Percentiles rank a stretch among this genome's conserved stretches.
Conservation (phyloP, 2,329 filamentous ascomycete genomes). For the Pseudovirgaria hyperparasitica region DNA sequence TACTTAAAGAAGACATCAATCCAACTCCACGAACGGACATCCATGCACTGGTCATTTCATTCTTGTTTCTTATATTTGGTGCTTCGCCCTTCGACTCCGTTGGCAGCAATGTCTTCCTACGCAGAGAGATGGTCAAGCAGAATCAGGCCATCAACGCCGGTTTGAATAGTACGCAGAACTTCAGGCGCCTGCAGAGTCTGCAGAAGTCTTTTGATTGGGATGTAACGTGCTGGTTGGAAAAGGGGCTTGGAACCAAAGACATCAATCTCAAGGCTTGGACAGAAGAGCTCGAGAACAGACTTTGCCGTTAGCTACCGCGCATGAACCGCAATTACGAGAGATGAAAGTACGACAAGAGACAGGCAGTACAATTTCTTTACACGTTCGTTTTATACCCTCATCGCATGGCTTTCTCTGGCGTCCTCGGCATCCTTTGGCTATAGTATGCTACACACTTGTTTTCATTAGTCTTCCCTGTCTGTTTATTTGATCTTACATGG, state of each 20-base stretch:
- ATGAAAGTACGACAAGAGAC: no score
- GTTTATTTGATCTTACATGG: no score
- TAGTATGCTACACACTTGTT: no score
- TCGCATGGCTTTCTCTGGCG: no score
- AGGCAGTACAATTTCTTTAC: no score
- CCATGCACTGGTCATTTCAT: slow-evolving; percentile 32
- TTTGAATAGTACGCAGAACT: slow-evolving; percentile 15
- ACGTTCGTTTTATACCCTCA: no score
- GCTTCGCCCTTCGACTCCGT: slow-evolving; percentile 28
- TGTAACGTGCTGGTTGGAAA: slow-evolving; percentile 23
- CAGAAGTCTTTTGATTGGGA: slow-evolving; percentile 11
- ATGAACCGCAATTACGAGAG: no score
- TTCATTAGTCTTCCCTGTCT: no score
- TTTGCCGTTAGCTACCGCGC: no score
- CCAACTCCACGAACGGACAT: slow-evolving; percentile 26
- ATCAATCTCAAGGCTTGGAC: no score
- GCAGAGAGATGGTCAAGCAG: slow-evolving; percentile 31
- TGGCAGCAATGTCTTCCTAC: slow-evolving; percentile 26
- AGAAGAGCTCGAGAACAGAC: no score
- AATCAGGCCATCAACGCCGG: slow-evolving; percentile 29
- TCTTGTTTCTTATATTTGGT: slow-evolving; percentile 31
- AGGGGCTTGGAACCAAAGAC: slow-evolving; percentile 20
- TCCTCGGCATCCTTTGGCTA: no score
- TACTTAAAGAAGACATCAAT: slow-evolving; percentile 10
- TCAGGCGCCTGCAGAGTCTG: slow-evolving; percentile 18